Evolutionary conservation across 2,329 filamentous ascomycete genomes (phyloP).

Genomic region (Dactylellina drechsleri): DNA sequence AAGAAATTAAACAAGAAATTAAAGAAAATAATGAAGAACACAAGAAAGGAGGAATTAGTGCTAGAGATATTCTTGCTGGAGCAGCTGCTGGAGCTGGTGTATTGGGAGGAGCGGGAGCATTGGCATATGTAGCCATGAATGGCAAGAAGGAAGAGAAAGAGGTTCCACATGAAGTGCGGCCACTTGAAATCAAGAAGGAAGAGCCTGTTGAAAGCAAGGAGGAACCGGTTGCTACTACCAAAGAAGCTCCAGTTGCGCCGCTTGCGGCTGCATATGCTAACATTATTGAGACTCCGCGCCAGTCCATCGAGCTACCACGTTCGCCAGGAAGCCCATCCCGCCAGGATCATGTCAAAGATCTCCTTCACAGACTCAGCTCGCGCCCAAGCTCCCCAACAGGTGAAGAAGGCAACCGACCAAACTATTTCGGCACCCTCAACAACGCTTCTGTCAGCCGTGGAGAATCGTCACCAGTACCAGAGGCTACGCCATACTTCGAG

Average conservation of each 20-base stretch:
- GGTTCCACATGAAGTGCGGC: slow-evolving; percentile 21
- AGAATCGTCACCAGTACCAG: slow-evolving; percentile 9
- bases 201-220: slow-evolving; percentile 11
- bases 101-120: slow-evolving; percentile 32
- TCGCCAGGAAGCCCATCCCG: slow-evolving; percentile 39
- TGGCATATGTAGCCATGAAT: slow-evolving; percentile 40
- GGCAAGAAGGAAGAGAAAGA: slow-evolving; percentile 38
- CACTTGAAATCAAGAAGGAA: slow-evolving; percentile 23
- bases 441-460: slow-evolving; percentile 30
- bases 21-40: slow-evolving; percentile 35
- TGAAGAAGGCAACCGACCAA: slow-evolving; percentile 33
- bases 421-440: slow-evolving; percentile 41
- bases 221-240: slow-evolving; percentile 15
- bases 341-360: slow-evolving; percentile 50
- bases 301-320: slow-evolving; percentile 30
- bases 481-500: slow-evolving; percentile 26
- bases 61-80: slow-evolving; percentile 32
- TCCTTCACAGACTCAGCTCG: slow-evolving; percentile 46
- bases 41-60: slow-evolving; percentile 32
- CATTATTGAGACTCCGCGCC: slow-evolving; percentile 31
- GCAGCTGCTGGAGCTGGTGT: slow-evolving; percentile 46
- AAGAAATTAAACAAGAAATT: slow-evolving; percentile 38
- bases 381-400: slow-evolving; percentile 48
- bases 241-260: slow-evolving; percentile 34
- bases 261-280: slow-evolving; percentile 35